phyloP scores from a whole-genome alignment of 257 asterid species.

The Ehretia macrophylla region DNA sequence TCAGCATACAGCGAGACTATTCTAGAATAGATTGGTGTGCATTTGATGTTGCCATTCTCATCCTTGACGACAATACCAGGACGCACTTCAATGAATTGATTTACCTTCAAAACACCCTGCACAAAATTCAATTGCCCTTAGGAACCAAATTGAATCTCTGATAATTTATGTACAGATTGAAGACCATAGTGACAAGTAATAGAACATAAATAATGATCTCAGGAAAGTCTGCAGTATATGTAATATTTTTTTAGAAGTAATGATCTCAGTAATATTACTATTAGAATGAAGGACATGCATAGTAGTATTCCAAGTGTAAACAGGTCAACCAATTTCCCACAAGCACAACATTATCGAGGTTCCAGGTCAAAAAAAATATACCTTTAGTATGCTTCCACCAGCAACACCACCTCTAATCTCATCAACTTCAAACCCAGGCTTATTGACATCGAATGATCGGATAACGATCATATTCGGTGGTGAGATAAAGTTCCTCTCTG shows the following conservation, averaged over 20 bases:
- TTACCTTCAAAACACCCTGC: constrained; percentile 95
- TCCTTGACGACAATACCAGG: constrained; percentile 97
- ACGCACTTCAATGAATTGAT: constrained; percentile 91
- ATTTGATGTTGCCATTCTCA: constrained; percentile 75
- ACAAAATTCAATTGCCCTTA: constrained; percentile 10
- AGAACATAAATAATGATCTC: too few relatives aligned
- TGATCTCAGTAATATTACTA: too few relatives aligned
- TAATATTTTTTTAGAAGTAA: too few relatives aligned
- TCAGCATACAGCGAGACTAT: constrained; percentile 89
- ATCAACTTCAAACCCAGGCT: constrained; percentile 98
- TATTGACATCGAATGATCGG: constrained; percentile 95
- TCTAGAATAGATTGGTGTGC: constrained; percentile 94
- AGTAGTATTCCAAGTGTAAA: too few relatives aligned
- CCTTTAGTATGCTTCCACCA: constrained; percentile 98
- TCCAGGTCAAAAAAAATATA: constrained; percentile 4
- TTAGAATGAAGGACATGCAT: too few relatives aligned
- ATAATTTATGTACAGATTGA: too few relatives aligned
- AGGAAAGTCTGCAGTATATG: too few relatives aligned
- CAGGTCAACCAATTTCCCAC: too few relatives aligned
- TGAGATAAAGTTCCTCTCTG: constrained; percentile 73
- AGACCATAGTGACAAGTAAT: too few relatives aligned
- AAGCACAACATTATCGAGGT: too few relatives aligned
- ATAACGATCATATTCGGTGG: constrained; percentile 98
- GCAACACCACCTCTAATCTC: constrained; percentile 97
- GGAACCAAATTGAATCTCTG: neutral